Conservation (phyloP, 179 eudicot species). For the Heliamphora pulchella region DNA sequence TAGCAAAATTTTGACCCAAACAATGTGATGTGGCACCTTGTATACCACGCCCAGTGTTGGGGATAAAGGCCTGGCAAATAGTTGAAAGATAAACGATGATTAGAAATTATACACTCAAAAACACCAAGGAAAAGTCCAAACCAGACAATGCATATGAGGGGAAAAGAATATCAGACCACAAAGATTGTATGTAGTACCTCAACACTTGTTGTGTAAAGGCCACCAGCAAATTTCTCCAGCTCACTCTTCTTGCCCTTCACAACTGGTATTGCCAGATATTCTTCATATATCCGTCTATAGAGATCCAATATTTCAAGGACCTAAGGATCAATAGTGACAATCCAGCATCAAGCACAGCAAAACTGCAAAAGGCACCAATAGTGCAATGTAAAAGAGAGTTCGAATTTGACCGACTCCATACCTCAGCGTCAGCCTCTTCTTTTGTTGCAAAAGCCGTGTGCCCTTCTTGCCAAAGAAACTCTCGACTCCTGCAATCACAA, state of each 20-base stretch:
- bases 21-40: conserved; percentile 99
- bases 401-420: conserved; percentile 17
- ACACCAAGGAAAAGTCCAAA: neutral
- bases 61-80: conserved; percentile 72
- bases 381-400: neutral
- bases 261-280: conserved; percentile 89
- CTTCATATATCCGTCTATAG: conserved; percentile 33
- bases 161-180: neutral
- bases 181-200: conserved; percentile 48
- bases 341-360: too few species aligned
- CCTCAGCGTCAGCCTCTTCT: conserved; percentile 93
- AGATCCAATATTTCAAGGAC: too few species aligned
- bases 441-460: conserved; percentile 96
- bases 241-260: conserved; percentile 93
- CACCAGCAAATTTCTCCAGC: conserved; percentile 96
- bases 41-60: conserved; percentile 90
- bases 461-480: conserved; percentile 99
- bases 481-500: conserved; percentile 79
- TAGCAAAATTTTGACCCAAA: conserved; percentile 94
- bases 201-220: conserved; percentile 94
- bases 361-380: neutral
- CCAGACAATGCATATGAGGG: neutral
- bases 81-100: neutral
- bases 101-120: neutral
- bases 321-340: neutral